These are phyloP conservation scores for Lindgomyces ingoldianus DNA, from an alignment of 495 filamentous ascomycete genomes.

Conservation along the genomic window DNA sequence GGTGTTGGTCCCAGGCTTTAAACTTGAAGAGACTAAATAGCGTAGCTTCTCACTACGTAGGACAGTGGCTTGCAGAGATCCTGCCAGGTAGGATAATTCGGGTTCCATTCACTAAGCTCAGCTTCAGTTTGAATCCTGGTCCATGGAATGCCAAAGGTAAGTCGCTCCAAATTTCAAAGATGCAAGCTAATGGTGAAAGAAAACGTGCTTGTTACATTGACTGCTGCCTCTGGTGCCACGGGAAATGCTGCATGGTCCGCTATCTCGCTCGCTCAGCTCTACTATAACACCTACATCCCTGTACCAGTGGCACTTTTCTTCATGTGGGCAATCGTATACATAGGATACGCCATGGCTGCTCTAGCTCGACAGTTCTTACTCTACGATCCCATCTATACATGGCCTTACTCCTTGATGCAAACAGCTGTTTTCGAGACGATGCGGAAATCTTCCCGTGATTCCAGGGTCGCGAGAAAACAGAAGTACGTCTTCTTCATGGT, in stretches of 20 bases:
- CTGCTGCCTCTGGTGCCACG: constrained; percentile 57
- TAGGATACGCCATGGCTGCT: constrained; percentile 58
- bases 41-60: constrained; percentile 53
- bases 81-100: constrained; percentile 52
- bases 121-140: constrained; percentile 53
- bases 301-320: constrained; percentile 57
- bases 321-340: constrained; percentile 60
- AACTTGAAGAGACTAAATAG: background rate
- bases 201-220: constrained; percentile 58
- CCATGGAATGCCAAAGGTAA: constrained; percentile 55
- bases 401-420: constrained; percentile 55
- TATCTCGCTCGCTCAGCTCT: constrained; percentile 57
- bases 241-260: constrained; percentile 54
- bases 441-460: constrained; percentile 49
- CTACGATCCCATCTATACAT: constrained; percentile 58
- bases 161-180: background rate
- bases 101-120: constrained; percentile 49
- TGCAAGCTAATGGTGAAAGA: constrained; percentile 43
- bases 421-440: constrained; percentile 58
- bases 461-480: constrained; percentile 50
- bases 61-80: constrained; percentile 54
- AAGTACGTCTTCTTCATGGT: constrained; percentile 57
- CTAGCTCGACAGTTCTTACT: constrained; percentile 56
- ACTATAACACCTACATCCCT: constrained; percentile 53
- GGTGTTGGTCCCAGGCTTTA: background rate